Evolutionary conservation across 2,329 filamentous ascomycete species (phyloP).

Genomic region (Tolypocladium nubicola): DNA sequence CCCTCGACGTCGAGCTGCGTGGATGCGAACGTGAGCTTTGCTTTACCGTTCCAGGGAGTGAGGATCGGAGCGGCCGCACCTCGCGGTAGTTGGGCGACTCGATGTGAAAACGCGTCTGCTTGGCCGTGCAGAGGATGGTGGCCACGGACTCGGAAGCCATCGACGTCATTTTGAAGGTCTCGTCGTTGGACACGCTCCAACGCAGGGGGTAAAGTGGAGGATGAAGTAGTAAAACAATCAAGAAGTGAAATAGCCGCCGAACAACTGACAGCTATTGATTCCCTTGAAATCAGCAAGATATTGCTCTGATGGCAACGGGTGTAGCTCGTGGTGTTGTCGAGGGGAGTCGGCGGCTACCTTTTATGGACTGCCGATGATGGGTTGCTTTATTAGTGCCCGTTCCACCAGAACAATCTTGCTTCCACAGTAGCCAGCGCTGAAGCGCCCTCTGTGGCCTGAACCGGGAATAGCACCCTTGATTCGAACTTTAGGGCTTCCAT

Average conservation of each 20-base stretch:
- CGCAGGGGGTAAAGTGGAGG: neutral
- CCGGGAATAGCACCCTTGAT: neutral
- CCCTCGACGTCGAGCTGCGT: slow-evolving; percentile 59
- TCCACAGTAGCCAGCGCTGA: neutral
- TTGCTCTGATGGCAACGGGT: no score
- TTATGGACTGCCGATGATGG: neutral
- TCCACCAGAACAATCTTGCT: neutral
- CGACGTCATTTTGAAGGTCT: slow-evolving; percentile 27
- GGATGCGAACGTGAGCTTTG: neutral
- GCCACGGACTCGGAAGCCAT: slow-evolving; percentile 38
- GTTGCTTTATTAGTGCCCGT: neutral
- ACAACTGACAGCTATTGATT: no score
- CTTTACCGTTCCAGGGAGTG: neutral
- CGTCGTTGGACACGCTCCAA: neutral
- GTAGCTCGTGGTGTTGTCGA: neutral
- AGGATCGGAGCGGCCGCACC: slow-evolving; percentile 22
- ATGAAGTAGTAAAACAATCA: neutral
- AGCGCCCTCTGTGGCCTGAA: neutral
- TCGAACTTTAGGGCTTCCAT: neutral
- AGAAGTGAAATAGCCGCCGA: no score
- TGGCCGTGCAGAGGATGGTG: slow-evolving; percentile 51
- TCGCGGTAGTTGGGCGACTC: slow-evolving; percentile 44
- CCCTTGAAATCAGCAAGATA: no score
- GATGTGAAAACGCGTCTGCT: slow-evolving; percentile 57
- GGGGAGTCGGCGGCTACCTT: neutral